Percentiles rank a stretch among this genome's conserved stretches.
Evolutionary conservation across 2,329 filamentous ascomycete species (phyloP).

Genomic region (Alternaria sp.): DNA sequence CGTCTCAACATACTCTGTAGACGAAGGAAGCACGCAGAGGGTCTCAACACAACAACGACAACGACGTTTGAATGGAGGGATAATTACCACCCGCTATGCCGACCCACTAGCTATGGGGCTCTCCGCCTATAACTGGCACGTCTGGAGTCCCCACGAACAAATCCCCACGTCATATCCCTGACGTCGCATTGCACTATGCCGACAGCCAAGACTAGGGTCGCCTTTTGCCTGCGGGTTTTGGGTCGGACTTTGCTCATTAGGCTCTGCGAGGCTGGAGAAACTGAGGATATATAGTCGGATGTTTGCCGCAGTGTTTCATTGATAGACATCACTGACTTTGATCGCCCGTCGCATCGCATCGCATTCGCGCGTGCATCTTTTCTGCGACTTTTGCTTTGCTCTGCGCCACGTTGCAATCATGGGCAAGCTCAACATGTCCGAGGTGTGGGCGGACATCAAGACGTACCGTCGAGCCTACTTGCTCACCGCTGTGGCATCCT

Average conservation of each 20-base stretch:
- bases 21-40: neutral
- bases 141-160: conserved; percentile 27
- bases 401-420: conserved; percentile 28
- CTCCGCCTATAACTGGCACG: conserved; percentile 4
- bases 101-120: conserved; percentile 23
- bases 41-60: neutral
- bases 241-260: conserved; percentile 6
- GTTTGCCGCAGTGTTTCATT: neutral
- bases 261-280: neutral
- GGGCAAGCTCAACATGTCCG: conserved; percentile 45
- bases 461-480: conserved; percentile 53
- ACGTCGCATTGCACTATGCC: conserved; percentile 14
- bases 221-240: conserved; percentile 16
- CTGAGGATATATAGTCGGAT: conserved; percentile 13
- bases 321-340: neutral
- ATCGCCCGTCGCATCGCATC: conserved; percentile 3
- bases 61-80: conserved; percentile 38
- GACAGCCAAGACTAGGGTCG: conserved; percentile 6
- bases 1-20: neutral
- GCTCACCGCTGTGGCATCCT: conserved; percentile 55
- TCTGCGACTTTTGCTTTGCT: neutral
- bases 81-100: conserved; percentile 21
- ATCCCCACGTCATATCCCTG: conserved; percentile 26
- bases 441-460: conserved; percentile 53
- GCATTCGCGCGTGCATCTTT: neutral